Conservation (phyloP, 257 asterid species). For the Linderniella brevidens region DNA sequence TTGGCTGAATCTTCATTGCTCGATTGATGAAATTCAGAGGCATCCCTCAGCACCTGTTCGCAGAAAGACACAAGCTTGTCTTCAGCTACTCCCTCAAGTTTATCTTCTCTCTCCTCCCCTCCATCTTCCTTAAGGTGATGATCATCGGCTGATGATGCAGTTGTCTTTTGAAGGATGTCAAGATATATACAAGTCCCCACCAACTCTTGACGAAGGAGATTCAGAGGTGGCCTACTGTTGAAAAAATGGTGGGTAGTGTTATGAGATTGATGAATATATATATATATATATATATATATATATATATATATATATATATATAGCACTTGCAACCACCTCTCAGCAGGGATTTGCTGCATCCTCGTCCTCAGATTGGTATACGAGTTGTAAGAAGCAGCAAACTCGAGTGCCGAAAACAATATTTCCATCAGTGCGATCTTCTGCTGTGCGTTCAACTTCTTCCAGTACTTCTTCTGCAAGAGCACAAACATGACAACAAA, state of each 20-base stretch:
- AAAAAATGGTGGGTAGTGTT: slow-evolving; percentile 7
- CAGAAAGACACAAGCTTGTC: slow-evolving; percentile 76
- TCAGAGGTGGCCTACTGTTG: slow-evolving; percentile 66
- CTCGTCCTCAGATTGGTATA: slow-evolving; percentile 65
- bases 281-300: too few relatives aligned
- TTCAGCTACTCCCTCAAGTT: slow-evolving; percentile 65
- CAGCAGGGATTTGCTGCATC: slow-evolving; percentile 69
- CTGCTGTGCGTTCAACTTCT: slow-evolving; percentile 55
- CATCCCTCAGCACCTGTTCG: slow-evolving; percentile 75
- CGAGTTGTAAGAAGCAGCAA: slow-evolving; percentile 89
- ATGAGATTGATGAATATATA: too few relatives aligned
- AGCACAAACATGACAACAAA: background rate
- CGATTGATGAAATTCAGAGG: slow-evolving; percentile 68
- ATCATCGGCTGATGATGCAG: slow-evolving; percentile 26
- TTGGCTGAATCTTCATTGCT: slow-evolving; percentile 53
- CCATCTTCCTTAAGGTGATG: slow-evolving; percentile 16
- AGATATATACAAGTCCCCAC: slow-evolving; percentile 88
- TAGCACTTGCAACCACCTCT: slow-evolving; percentile 36
- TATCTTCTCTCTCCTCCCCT: slow-evolving; percentile 52
- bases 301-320: too few relatives aligned
- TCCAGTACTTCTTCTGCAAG: slow-evolving; percentile 90
- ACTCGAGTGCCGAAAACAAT: slow-evolving; percentile 61
- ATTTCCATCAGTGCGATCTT: slow-evolving; percentile 69
- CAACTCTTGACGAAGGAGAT: slow-evolving; percentile 93
- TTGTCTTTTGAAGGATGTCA: slow-evolving; percentile 79